Conservation (phyloP, 1,284 basidiomycete species). For the Pyrrhoderma noxium region DNA sequence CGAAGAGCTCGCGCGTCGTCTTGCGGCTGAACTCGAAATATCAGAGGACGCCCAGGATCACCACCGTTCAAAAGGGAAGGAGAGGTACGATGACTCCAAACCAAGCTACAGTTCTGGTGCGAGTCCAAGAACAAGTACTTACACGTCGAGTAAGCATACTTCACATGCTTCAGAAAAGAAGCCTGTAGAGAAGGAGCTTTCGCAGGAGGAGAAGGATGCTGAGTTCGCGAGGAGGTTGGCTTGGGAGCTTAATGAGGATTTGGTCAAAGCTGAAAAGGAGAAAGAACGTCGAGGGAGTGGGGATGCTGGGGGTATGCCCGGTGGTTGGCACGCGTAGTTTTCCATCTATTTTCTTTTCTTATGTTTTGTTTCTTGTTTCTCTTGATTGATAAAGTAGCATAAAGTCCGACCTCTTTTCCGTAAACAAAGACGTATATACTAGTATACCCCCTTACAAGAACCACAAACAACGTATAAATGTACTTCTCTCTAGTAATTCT, state of each 20-base stretch:
- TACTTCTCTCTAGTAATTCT: not conserved
- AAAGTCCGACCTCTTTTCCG: no score
- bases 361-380: no score
- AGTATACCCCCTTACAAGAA: no score
- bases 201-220: slow-evolving; percentile 19
- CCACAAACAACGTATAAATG: not conserved
- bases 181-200: slow-evolving; percentile 7
- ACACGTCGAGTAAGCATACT: no score
- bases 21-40: slow-evolving; percentile 7
- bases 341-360: no score
- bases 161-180: not conserved
- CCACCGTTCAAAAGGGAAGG: no score
- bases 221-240: slow-evolving; percentile 19
- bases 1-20: slow-evolving; percentile 13
- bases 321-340: slow-evolving; percentile 3
- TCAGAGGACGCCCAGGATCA: slow-evolving; percentile 7
- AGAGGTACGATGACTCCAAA: no score
- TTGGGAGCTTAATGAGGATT: slow-evolving; percentile 15
- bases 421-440: no score
- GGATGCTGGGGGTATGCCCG: slow-evolving; percentile 3
- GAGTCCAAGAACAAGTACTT: no score
- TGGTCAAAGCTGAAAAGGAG: slow-evolving; percentile 4
- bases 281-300: not conserved
- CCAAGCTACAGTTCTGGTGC: no score
- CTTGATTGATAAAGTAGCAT: no score